A percentile compares a stretch with the other conserved stretches of the same genome.
These are phyloP conservation scores for Fusarium protoensiforme DNA, from an alignment of 2,329 filamentous ascomycete species.

Conservation along the genomic window DNA sequence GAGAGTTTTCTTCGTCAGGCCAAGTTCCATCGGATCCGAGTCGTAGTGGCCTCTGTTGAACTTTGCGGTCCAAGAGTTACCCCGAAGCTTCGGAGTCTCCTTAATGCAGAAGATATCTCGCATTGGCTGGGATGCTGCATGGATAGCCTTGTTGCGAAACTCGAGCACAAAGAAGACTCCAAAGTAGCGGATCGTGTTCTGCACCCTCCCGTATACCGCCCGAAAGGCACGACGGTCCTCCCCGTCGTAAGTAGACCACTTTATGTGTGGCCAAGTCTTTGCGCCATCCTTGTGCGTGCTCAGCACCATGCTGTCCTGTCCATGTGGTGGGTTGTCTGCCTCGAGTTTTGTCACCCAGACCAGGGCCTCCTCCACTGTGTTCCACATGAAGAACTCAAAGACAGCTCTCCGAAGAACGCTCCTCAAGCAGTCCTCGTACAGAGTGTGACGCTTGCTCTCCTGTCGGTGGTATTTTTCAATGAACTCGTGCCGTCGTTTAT, in stretches of 20 bases:
- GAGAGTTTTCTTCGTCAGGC: neutral
- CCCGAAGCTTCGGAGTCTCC: neutral
- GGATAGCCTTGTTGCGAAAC: slow-evolving; percentile 37
- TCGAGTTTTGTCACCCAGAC: neutral
- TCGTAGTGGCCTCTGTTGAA: slow-evolving; percentile 11
- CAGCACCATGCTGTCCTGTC: neutral
- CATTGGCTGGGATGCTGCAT: slow-evolving; percentile 33
- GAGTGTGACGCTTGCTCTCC: neutral
- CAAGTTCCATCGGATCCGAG: neutral
- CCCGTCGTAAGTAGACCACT: neutral
- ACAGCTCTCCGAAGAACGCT: slow-evolving; percentile 27
- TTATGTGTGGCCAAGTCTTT: neutral
- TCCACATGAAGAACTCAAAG: slow-evolving; percentile 37
- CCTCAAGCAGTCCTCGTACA: slow-evolving; percentile 33
- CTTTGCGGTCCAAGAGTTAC: neutral
- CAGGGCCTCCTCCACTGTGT: neutral
- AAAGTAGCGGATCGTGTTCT: slow-evolving; percentile 20
- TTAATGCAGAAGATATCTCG: slow-evolving; percentile 16
- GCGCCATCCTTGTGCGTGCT: neutral
- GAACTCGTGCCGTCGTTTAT: neutral
- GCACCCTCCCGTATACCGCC: neutral
- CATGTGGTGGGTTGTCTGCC: neutral
- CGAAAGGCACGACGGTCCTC: no score
- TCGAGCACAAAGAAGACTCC: slow-evolving; percentile 34
- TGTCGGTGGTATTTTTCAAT: slow-evolving; percentile 11